phyloP scores from a whole-genome alignment of 208 protist species.

The Crithidia mellificae region DNA sequence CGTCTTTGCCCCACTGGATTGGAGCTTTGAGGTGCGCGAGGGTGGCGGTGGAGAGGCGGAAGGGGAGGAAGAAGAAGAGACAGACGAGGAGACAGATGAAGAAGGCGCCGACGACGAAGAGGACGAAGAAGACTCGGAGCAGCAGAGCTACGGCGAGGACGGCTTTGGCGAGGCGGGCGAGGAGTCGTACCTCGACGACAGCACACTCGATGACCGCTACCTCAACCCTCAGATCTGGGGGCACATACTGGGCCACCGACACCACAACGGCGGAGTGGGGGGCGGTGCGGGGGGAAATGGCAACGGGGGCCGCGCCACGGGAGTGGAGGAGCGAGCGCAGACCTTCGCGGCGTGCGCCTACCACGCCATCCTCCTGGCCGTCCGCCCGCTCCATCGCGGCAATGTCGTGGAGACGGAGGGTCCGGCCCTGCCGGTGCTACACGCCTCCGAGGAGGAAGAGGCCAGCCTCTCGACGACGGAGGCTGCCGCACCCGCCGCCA shows the following conservation, averaged over 20 bases:
- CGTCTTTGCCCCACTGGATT: neutral
- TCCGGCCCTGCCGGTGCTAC: slow-evolving; percentile 33
- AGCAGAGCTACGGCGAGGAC: neutral
- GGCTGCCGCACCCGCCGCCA: neutral
- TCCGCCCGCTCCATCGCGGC: slow-evolving; percentile 23
- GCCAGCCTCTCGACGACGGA: neutral
- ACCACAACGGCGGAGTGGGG: neutral
- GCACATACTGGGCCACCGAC: slow-evolving; percentile 2
- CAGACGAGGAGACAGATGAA: slow-evolving; percentile 13
- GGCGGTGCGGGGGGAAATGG: neutral
- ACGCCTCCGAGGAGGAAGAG: slow-evolving; percentile 29
- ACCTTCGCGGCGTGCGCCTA: slow-evolving; percentile 39
- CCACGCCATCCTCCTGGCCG: slow-evolving; percentile 29
- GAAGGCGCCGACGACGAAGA: slow-evolving; percentile 16
- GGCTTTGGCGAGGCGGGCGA: slow-evolving; percentile 8
- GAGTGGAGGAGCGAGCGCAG: slow-evolving; percentile 16
- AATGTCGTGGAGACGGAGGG: slow-evolving; percentile 30
- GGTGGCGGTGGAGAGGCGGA: slow-evolving; percentile 20
- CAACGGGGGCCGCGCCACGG: neutral
- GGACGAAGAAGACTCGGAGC: slow-evolving; percentile 1
- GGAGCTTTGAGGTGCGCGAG: slow-evolving; percentile 7
- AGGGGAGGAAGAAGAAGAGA: slow-evolving; percentile 12
- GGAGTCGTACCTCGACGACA: slow-evolving; percentile 10
- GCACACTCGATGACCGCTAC: slow-evolving; percentile 5
- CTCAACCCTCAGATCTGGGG: slow-evolving; percentile 4